These are phyloP conservation scores for Rhizophora apiculata DNA, from an alignment of 345 rosid genomes.

Conservation along the genomic window DNA sequence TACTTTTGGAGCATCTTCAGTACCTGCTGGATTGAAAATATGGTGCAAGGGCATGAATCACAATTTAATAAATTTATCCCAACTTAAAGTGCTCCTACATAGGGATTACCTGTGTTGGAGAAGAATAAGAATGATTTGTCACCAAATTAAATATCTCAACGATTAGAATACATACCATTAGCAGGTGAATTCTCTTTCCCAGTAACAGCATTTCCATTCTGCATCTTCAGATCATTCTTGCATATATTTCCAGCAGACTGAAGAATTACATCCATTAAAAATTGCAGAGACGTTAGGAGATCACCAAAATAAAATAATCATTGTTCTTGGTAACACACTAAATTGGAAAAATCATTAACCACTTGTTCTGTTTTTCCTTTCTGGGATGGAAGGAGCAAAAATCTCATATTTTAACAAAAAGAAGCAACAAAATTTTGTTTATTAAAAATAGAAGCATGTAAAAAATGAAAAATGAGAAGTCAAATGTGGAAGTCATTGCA, in stretches of 20 bases:
- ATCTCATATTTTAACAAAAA: too few relatives aligned
- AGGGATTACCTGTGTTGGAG: not conserved
- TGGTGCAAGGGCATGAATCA: not conserved
- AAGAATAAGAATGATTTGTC: not conserved
- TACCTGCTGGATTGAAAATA: conserved; percentile 40
- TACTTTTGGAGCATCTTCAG: conserved; percentile 65
- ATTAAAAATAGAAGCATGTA: too few relatives aligned
- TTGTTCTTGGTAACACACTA: too few relatives aligned
- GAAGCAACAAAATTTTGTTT: too few relatives aligned
- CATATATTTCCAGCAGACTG: conserved; percentile 83
- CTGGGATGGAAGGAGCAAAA: too few relatives aligned
- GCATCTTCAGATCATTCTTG: conserved; percentile 48
- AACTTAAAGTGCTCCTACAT: not conserved
- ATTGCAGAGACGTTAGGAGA: too few relatives aligned
- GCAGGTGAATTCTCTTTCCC: conserved; percentile 41
- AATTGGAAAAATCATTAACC: too few relatives aligned
- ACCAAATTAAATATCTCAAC: not conserved
- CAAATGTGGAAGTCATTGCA: not conserved
- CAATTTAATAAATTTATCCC: not conserved
- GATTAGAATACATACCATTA: conserved; percentile 34
- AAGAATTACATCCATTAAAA: conserved; percentile 17
- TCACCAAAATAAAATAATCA: too few relatives aligned
- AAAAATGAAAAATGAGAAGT: not conserved
- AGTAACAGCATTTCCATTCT: conserved; percentile 31
- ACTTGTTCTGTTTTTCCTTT: too few relatives aligned